These are phyloP conservation scores for Pyricularia grisea DNA, from an alignment of 2,329 filamentous ascomycete genomes.

Conservation along the genomic window DNA sequence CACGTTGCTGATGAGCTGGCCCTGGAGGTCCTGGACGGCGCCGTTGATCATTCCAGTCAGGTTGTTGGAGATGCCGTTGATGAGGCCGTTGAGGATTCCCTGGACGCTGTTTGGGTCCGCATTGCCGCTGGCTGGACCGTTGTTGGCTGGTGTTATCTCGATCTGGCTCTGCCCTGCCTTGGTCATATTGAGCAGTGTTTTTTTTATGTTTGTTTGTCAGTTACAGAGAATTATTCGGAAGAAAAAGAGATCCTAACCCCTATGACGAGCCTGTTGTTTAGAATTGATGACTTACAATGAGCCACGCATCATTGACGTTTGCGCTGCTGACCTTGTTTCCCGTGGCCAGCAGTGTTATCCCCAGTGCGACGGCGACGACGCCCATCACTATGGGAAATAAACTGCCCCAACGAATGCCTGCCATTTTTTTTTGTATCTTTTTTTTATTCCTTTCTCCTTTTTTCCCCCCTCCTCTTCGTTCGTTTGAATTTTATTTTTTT, in stretches of 20 bases:
- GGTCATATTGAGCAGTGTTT: conserved; percentile 1
- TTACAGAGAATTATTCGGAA: too few species aligned
- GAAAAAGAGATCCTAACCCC: too few species aligned
- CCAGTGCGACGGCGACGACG: conserved; percentile 6
- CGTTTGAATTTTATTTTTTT: background rate
- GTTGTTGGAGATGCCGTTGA: conserved; percentile 11
- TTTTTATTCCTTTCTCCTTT: background rate
- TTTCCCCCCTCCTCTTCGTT: too few species aligned
- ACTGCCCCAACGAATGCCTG: background rate
- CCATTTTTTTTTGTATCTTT: background rate
- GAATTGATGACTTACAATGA: background rate
- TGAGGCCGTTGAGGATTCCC: conserved; percentile 8
- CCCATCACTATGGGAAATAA: conserved; percentile 1
- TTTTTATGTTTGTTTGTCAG: background rate
- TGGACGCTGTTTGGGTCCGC: conserved; percentile 7
- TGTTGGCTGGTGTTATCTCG: background rate
- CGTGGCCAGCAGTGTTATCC: background rate
- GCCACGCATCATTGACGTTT: background rate
- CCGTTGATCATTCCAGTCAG: conserved; percentile 7
- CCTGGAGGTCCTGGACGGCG: conserved; percentile 13
- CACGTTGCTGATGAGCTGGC: conserved; percentile 13
- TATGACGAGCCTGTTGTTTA: too few species aligned
- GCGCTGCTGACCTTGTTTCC: background rate
- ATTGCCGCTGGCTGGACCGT: background rate
- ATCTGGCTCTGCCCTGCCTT: background rate